Conservation (phyloP, 495 filamentous ascomycete species). For the Trichoderma parareesei region DNA sequence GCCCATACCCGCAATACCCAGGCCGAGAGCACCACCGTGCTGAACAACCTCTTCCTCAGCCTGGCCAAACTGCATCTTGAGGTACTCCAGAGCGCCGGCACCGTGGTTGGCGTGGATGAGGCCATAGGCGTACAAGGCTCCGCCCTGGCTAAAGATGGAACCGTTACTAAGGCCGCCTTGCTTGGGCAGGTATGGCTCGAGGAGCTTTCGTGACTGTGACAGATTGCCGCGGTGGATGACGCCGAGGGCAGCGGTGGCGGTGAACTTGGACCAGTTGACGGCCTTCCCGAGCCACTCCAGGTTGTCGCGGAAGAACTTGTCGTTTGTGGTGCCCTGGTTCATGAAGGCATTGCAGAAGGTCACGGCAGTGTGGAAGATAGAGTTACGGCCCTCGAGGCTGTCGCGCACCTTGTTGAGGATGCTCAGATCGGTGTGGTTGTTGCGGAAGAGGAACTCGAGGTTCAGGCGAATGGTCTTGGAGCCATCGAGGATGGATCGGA, state of each 20-base stretch:
- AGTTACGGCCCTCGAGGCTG: slow-evolving; percentile 89
- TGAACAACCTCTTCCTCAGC: slow-evolving; percentile 92
- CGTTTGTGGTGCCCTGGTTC: slow-evolving; percentile 97
- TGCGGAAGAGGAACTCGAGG: slow-evolving; percentile 91
- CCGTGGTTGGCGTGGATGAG: slow-evolving; percentile 98
- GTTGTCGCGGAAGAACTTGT: slow-evolving; percentile 96
- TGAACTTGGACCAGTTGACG: slow-evolving; percentile 99
- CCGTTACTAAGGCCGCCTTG: slow-evolving; percentile 58
- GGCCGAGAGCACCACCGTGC: slow-evolving; percentile 88
- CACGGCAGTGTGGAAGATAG: slow-evolving; percentile 95
- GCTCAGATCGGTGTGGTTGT: slow-evolving; percentile 71
- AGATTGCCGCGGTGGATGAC: slow-evolving; percentile 95
- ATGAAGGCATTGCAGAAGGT: slow-evolving; percentile 98
- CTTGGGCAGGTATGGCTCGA: slow-evolving; percentile 89
- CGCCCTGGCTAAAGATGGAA: slow-evolving; percentile 92
- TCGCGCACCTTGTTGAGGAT: slow-evolving; percentile 95
- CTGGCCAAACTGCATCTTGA: slow-evolving; percentile 76
- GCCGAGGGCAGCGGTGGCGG: slow-evolving; percentile 90
- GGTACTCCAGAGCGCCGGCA: slow-evolving; percentile 80
- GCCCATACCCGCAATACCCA: slow-evolving; percentile 97
- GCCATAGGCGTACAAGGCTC: slow-evolving; percentile 89
- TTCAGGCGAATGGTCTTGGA: slow-evolving; percentile 89
- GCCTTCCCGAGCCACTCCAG: slow-evolving; percentile 98
- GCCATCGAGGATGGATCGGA: slow-evolving; percentile 80
- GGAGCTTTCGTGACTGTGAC: slow-evolving; percentile 81